These are phyloP conservation scores for Starmerella gropengiesseri DNA, from an alignment of 805 yeast genomes.

Conservation along the genomic window DNA sequence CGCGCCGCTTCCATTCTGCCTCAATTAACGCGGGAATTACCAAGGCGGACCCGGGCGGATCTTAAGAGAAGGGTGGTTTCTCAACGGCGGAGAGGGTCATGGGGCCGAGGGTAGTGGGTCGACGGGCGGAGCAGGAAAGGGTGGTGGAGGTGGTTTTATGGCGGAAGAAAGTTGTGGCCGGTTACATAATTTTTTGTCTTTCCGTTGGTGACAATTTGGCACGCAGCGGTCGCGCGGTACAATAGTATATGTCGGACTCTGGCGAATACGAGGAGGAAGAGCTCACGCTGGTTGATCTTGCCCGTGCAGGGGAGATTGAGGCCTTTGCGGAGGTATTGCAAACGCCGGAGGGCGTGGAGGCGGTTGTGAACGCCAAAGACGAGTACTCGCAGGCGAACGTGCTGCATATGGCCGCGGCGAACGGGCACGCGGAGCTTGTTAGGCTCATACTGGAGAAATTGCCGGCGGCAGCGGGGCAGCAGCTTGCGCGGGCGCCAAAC, in stretches of 20 bases:
- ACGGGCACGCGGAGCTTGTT: slow-evolving; percentile 70
- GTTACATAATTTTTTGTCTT: slow-evolving; percentile 3
- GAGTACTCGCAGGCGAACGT: slow-evolving; percentile 60
- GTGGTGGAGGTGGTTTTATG: not conserved
- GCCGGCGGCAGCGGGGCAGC: slow-evolving; percentile 27
- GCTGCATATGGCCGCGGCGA: slow-evolving; percentile 91
- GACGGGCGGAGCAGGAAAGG: not conserved
- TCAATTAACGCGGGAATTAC: too few species aligned
- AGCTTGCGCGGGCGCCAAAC: slow-evolving; percentile 45
- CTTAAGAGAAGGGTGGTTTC: too few species aligned
- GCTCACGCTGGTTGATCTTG: slow-evolving; percentile 51
- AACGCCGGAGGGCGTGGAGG: slow-evolving; percentile 27
- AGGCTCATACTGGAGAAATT: slow-evolving; percentile 46
- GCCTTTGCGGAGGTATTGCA: slow-evolving; percentile 57
- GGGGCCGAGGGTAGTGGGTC: too few species aligned
- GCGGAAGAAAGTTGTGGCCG: not conserved
- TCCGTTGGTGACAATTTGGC: not conserved
- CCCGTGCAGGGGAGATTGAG: slow-evolving; percentile 80
- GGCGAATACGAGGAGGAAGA: slow-evolving; percentile 7
- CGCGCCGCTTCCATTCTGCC: slow-evolving; percentile 18
- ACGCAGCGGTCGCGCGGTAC: not conserved
- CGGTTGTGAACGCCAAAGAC: slow-evolving; percentile 49
- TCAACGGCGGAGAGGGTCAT: too few species aligned
- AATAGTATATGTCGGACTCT: slow-evolving; percentile 6
- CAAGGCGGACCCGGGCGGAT: too few species aligned